Evolutionary conservation across 2,329 filamentous ascomycete genomes (phyloP).

Genomic region (Colletotrichum sp.): DNA sequence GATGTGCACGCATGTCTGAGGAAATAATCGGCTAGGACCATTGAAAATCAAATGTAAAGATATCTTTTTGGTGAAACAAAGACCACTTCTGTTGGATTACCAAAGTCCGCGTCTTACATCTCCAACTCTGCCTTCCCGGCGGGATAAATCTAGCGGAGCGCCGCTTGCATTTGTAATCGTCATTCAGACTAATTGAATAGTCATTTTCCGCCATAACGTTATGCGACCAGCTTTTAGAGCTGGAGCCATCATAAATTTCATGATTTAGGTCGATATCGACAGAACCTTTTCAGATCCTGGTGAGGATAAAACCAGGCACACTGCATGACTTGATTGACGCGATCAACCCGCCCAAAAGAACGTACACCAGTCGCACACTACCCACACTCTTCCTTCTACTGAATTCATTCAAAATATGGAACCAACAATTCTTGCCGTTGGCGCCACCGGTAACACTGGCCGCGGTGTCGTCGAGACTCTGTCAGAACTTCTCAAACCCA

Average conservation of each 20-base stretch:
- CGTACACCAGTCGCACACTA: background rate
- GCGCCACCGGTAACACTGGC: conserved; percentile 44
- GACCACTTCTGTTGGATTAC: background rate
- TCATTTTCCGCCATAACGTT: background rate
- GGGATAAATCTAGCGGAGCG: background rate
- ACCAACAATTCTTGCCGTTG: conserved; percentile 37
- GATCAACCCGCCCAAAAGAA: background rate
- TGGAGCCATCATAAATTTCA: background rate
- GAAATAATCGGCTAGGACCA: background rate
- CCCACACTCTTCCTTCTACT: background rate
- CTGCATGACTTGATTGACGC: background rate
- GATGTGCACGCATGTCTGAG: background rate
- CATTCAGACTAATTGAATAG: background rate
- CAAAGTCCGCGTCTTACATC: background rate
- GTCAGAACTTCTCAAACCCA: conserved; percentile 24
- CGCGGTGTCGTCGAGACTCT: conserved; percentile 30
- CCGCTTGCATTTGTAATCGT: background rate
- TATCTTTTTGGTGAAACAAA: background rate
- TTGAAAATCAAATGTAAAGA: background rate
- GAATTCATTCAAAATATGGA: conserved; percentile 26
- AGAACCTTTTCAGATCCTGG: background rate
- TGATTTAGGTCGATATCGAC: background rate
- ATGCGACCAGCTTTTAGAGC: background rate
- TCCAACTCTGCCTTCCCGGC: background rate
- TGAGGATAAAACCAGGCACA: background rate